phyloP scores from a whole-genome alignment of 176 grass and related monocot species.

The Oryza punctata region DNA sequence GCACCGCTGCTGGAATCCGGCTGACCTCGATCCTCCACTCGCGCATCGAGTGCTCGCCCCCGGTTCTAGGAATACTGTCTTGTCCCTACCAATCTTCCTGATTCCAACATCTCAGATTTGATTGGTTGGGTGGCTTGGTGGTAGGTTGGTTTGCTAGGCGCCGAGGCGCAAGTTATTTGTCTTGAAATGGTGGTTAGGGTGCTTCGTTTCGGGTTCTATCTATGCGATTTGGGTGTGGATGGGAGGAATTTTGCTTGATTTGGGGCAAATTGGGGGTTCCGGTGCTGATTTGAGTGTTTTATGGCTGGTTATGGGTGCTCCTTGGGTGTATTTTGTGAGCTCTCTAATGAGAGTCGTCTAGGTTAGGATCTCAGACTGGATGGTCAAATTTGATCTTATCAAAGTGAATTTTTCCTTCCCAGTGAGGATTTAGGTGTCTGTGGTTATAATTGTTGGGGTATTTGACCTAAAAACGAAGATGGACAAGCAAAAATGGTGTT shows the following conservation, averaged over 20 bases:
- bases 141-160: background rate
- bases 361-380: conserved; percentile 13
- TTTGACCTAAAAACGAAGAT: background rate
- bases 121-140: background rate
- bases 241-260: background rate
- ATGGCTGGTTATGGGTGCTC: background rate
- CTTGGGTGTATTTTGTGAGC: background rate
- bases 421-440: background rate
- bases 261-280: background rate
- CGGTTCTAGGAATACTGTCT: conserved; percentile 26
- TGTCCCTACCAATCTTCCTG: background rate
- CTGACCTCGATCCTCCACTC: background rate
- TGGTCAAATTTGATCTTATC: background rate
- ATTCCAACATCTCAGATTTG: background rate
- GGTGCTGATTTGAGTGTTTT: conserved; percentile 8
- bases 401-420: background rate
- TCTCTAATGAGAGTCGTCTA: background rate
- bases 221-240: background rate
- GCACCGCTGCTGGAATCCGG: conserved; percentile 29
- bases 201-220: background rate
- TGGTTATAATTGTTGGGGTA: background rate
- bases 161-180: background rate
- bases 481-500: background rate
- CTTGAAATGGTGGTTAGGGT: background rate
- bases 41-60: conserved; percentile 15